Percentiles rank a stretch among this genome's conserved stretches.
These are phyloP conservation scores for Tricholoma sp. DNA, from an alignment of 768 basidiomycete species.

Conservation along the genomic window DNA sequence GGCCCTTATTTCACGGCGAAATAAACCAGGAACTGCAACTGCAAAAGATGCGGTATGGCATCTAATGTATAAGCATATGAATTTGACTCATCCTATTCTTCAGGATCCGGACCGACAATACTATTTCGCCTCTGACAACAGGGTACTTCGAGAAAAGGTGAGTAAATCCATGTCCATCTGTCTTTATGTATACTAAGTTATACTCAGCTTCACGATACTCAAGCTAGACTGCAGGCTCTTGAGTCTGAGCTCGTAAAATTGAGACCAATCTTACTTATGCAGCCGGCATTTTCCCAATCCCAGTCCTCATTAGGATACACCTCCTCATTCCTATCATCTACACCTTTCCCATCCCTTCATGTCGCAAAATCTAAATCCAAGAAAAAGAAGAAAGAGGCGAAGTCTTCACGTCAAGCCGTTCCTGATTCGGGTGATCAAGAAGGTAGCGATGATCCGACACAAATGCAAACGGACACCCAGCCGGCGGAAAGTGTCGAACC, in stretches of 20 bases:
- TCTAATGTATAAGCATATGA: not conserved
- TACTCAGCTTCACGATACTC: slow-evolving; percentile 52
- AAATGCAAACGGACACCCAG: slow-evolving; percentile 4
- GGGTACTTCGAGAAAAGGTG: slow-evolving; percentile 56
- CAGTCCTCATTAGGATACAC: slow-evolving; percentile 15
- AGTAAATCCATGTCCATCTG: slow-evolving; percentile 6
- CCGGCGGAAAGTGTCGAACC: slow-evolving; percentile 7
- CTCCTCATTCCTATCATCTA: slow-evolving; percentile 17
- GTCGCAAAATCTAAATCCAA: slow-evolving; percentile 20
- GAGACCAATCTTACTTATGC: slow-evolving; percentile 65
- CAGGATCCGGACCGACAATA: slow-evolving; percentile 57
- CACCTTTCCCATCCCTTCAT: slow-evolving; percentile 21
- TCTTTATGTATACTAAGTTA: slow-evolving; percentile 2
- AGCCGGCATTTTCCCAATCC: slow-evolving; percentile 32
- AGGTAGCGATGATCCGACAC: not conserved
- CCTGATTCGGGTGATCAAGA: slow-evolving; percentile 6
- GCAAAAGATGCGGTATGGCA: slow-evolving; percentile 12
- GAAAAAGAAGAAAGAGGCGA: slow-evolving; percentile 16
- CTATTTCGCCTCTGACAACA: slow-evolving; percentile 57
- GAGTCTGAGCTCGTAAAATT: slow-evolving; percentile 64
- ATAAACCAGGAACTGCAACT: slow-evolving; percentile 25
- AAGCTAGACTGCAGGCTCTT: slow-evolving; percentile 46
- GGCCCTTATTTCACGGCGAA: slow-evolving; percentile 51
- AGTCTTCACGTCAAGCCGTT: slow-evolving; percentile 12
- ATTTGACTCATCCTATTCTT: slow-evolving; percentile 5